Evolutionary conservation across 345 rosid species (phyloP), one percentile per base, ranked within the genome.

Genomic region (Capsella bursapastoris): DNA sequence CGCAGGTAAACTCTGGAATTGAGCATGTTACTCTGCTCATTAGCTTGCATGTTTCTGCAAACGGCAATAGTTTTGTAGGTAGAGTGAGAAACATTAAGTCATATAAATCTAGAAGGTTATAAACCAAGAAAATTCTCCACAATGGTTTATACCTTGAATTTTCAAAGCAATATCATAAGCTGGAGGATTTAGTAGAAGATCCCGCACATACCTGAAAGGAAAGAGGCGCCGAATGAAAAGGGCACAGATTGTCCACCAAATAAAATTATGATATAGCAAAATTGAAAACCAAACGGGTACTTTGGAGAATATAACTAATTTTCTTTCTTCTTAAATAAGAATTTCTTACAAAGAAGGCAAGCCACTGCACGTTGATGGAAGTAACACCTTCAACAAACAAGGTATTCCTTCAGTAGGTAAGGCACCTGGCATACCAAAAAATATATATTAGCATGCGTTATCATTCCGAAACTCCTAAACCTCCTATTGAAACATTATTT

Each of bases 381-480:
- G 96, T 76, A 94, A 69, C 66, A 94, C 97, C 87, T 87, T 94
- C 83, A 91, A 83, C 79, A 94, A 81, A 82, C 87, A 91, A 75
- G 98, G 98, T 79, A 94, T 91, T 72, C 98, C 98, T 78, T 94
- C 98, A 4, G 97, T 90, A 49, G 91, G 90, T 80, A 94, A 83
- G 77, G 84, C 96, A 82, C 98, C 98, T 91, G 75, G 49, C 72
- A 68, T 18, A 32, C 53, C 31, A 64, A 38, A 73, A 31, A 22
- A 64, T 50, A 68, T 14, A 41, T 53, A 44, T 18, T 45, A 74
- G 50, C 56, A 61, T 57, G 41, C 74, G 37, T 65, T 25, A 59
- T 9, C 31, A 35, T 63, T 37, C 51, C 43, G 5, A 56, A 70
- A 64, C 31, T 67, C 29, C 8, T 55, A 56, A 6, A 50, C 13